Conservation (phyloP, 2,329 filamentous ascomycete species). For the Orbilia blumenaviensis region DNA sequence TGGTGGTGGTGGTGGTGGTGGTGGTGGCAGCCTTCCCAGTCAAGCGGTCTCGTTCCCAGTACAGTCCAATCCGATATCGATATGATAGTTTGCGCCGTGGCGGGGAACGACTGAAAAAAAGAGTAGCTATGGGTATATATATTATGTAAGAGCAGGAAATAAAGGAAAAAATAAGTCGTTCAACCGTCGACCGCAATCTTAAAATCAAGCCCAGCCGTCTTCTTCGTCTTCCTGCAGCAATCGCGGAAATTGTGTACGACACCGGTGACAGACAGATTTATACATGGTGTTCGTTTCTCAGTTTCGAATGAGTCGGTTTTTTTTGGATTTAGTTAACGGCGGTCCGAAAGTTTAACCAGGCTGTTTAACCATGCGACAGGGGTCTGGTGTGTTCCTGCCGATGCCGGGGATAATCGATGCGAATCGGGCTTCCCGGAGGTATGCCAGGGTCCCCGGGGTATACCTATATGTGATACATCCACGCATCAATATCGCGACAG, state of each 20-base stretch:
- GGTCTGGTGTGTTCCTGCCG: conserved; percentile 2
- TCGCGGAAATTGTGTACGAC: not conserved
- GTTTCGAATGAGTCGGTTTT: conserved; percentile 15
- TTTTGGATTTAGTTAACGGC: conserved; percentile 3
- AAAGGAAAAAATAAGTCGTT: no score
- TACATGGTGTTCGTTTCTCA: not conserved
- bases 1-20: no score
- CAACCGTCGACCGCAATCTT: not conserved
- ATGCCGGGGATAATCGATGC: conserved; percentile 2
- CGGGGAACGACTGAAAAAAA: no score
- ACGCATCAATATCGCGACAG: no score
- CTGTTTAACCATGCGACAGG: conserved; percentile 33
- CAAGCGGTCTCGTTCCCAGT: no score
- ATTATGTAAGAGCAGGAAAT: no score
- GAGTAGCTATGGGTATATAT: no score
- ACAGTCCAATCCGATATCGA: not conserved
- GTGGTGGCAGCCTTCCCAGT: no score
- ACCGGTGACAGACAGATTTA: conserved; percentile 5
- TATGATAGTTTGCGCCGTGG: no score
- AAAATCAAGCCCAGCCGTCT: not conserved
- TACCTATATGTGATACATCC: not conserved
- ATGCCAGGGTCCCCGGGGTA: not conserved
- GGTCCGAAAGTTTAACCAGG: conserved; percentile 47
- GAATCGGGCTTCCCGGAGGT: not conserved
- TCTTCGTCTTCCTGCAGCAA: not conserved